Base-by-base conservation (phyloP, 345 rosid genomes). In the Boechera stricta region DNA sequence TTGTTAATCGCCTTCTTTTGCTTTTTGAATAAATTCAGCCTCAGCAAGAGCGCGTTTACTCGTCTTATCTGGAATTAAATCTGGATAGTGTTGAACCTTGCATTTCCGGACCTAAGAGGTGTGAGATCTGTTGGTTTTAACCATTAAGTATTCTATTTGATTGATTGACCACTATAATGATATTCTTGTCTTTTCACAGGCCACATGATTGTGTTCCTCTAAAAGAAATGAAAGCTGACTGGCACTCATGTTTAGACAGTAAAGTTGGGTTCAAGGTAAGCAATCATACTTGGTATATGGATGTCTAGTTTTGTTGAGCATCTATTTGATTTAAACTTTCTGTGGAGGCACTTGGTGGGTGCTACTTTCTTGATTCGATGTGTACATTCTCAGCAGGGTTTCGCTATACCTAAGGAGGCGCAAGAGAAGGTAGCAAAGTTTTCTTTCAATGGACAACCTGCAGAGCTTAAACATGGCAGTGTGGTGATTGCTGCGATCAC, bases 401-500 rank as follows among this genome's bases (percentile, higher is more conserved):
- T 91, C 80, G 91, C 98, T 15, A 82, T 95, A 55, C 97, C 99
- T 58, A 95, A 95, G 78, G 99, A 91, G 75, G 82, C 83, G 10
- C 97, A 90, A 32, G 84, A 83, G 3, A 91, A 89, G 68, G 88
- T 92, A 57, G 94, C 84, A 13, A 90, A 85, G 28, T 95, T 95
- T 81, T 86, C 96, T 57, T 95, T 92, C 84, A 82, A 87, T 58
- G 97, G 97, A 69, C 82, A 86, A 73, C 92, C 88, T 56, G 97
- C 99, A 45, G 99, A 91, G 81, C 84, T 95, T 67, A 91, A 86
- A 89, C 99, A 95, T 73, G 98, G 99, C 38, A 93, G 96, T 88
- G 98, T 95, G 32, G 99, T 95, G 80, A 95, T 95, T 84, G 96
- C 98, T 72, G 99, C 99, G 71, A 95, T 95, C 67, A 95, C 98